phyloP scores from a whole-genome alignment of 257 asterid genomes.

The Solanum appendiculatum region DNA sequence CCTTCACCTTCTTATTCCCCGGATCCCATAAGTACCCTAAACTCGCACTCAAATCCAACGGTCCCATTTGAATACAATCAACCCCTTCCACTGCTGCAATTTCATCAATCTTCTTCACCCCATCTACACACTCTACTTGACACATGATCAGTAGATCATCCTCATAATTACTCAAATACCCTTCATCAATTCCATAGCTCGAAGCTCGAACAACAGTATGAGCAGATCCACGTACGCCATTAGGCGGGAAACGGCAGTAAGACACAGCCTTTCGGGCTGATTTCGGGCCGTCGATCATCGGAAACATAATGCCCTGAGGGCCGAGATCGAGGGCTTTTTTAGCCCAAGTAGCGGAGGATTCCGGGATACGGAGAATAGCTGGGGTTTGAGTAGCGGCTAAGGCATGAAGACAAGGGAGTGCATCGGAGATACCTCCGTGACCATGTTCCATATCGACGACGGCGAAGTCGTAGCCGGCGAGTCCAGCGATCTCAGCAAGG shows the following conservation, averaged over 20 bases:
- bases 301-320: slow-evolving; percentile 86
- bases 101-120: slow-evolving; percentile 52
- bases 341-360: slow-evolving; percentile 60
- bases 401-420: slow-evolving; percentile 69
- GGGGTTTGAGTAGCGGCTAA: slow-evolving; percentile 63
- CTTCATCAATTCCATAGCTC: slow-evolving; percentile 59
- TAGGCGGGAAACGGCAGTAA: slow-evolving; percentile 64
- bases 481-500: slow-evolving; percentile 68
- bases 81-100: slow-evolving; percentile 68
- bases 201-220: slow-evolving; percentile 77
- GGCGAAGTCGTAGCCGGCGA: slow-evolving; percentile 72
- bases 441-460: slow-evolving; percentile 92
- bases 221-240: slow-evolving; percentile 77
- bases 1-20: slow-evolving; percentile 73
- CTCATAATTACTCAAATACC: slow-evolving; percentile 54
- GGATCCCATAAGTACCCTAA: slow-evolving; percentile 88
- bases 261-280: slow-evolving; percentile 62
- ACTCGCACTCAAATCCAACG: slow-evolving; percentile 82
- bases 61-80: slow-evolving; percentile 82
- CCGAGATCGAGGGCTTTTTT: slow-evolving; percentile 88
- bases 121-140: slow-evolving; percentile 63
- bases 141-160: slow-evolving; percentile 71
- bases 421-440: slow-evolving; percentile 61
- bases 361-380: slow-evolving; percentile 70
- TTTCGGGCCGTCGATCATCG: slow-evolving; percentile 71